phyloP scores from a whole-genome alignment of 768 basidiomycete genomes.

The Russula olivacea region DNA sequence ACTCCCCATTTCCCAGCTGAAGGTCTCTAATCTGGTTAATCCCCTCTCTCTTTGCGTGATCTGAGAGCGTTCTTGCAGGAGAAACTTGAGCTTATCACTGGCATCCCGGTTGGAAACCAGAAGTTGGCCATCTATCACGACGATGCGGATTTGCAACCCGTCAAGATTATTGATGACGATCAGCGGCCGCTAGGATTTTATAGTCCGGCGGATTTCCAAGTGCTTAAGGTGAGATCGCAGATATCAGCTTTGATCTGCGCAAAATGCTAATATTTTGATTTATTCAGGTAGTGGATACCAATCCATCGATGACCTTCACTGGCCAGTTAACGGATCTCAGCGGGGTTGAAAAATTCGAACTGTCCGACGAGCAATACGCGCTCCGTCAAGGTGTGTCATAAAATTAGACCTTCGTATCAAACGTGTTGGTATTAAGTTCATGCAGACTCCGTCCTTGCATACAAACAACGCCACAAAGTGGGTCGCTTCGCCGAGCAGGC shows the following conservation, averaged over 20 bases:
- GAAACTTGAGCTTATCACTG: constrained; percentile 89
- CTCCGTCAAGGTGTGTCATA: constrained; percentile 57
- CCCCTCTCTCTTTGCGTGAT: not conserved
- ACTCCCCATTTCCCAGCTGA: constrained; percentile 70
- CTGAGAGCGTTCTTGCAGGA: constrained; percentile 19
- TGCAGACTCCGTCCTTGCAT: constrained; percentile 81
- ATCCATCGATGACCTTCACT: constrained; percentile 69
- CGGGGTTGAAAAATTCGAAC: constrained; percentile 89
- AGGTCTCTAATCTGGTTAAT: constrained; percentile 44
- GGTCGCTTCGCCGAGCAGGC: constrained; percentile 75
- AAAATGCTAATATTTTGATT: not conserved
- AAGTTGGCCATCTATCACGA: constrained; percentile 55
- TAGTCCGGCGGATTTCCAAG: constrained; percentile 67
- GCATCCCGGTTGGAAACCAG: constrained; percentile 74
- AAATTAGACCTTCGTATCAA: not conserved
- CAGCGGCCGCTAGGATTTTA: constrained; percentile 65
- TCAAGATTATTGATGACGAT: constrained; percentile 61
- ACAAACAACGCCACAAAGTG: constrained; percentile 80
- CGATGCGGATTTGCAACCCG: constrained; percentile 43
- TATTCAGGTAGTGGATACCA: constrained; percentile 60
- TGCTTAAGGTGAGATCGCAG: constrained; percentile 57
- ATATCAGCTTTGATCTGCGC: not conserved
- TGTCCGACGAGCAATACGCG: constrained; percentile 77
- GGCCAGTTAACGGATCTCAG: constrained; percentile 83
- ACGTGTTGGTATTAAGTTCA: not conserved